phyloP scores from a whole-genome alignment of 2,329 filamentous ascomycete genomes.

The Acephala macrosclerotiorum region DNA sequence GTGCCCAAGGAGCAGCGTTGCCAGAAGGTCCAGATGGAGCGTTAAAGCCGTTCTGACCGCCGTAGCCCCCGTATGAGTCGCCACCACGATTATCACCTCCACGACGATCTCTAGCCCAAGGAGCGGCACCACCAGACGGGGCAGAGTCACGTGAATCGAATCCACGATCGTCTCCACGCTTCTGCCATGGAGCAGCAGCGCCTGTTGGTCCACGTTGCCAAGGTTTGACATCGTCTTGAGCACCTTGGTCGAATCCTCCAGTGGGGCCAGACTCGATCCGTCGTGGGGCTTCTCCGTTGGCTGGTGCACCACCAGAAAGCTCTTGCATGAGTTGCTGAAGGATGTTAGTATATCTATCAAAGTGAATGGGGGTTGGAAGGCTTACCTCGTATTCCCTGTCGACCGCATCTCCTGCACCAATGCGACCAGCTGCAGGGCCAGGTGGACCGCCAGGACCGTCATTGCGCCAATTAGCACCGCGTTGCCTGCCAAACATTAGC shows the following conservation, averaged over 20 bases:
- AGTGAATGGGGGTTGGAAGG: constrained; percentile 25
- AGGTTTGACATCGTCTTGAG: constrained; percentile 71
- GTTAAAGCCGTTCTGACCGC: constrained; percentile 54
- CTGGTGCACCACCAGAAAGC: constrained; percentile 71
- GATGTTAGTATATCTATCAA: constrained; percentile 44
- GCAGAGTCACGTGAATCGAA: constrained; percentile 46
- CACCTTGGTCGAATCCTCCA: constrained; percentile 62
- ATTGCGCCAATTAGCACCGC: constrained; percentile 92
- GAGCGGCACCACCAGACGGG: constrained; percentile 56
- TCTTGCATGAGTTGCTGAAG: constrained; percentile 94
- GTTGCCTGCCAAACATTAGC: constrained; percentile 58
- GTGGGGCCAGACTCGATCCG: constrained; percentile 85
- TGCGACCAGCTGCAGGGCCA: constrained; percentile 65
- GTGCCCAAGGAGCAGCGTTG: constrained; percentile 52
- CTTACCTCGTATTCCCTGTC: constrained; percentile 94
- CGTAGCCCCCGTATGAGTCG: constrained; percentile 53
- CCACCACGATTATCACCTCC: constrained; percentile 50
- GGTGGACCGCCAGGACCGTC: constrained; percentile 60
- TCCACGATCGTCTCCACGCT: constrained; percentile 52
- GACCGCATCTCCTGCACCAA: constrained; percentile 81
- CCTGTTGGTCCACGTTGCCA: constrained; percentile 90
- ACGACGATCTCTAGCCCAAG: constrained; percentile 68
- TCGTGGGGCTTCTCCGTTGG: constrained; percentile 67
- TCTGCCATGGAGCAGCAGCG: constrained; percentile 80
- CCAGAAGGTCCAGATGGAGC: constrained; percentile 58